phyloP scores from a whole-genome alignment of 2,329 filamentous ascomycete genomes.

The Aspergillus sclerotialis region DNA sequence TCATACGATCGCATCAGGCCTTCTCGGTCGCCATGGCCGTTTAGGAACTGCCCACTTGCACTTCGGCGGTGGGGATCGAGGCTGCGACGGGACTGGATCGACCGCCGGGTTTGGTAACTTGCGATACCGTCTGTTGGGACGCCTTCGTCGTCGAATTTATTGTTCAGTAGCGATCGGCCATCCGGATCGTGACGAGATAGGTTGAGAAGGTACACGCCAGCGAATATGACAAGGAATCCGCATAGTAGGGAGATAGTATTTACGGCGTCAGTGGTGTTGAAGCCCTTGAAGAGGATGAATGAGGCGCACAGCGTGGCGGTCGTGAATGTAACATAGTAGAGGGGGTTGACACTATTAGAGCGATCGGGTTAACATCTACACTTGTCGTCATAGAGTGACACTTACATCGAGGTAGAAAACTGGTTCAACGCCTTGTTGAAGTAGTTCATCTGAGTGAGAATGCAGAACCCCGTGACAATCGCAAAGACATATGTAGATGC shows the following conservation, averaged over 20 bases:
- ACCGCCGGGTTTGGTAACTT: conserved; percentile 79
- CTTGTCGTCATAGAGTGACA: no score
- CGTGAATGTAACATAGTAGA: conserved; percentile 97
- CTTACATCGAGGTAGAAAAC: conserved; percentile 95
- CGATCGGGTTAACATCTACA: conserved; percentile 4
- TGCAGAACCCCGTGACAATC: conserved; percentile 87
- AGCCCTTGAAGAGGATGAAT: conserved; percentile 91
- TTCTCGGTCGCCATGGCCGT: conserved; percentile 59
- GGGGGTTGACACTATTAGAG: conserved; percentile 69
- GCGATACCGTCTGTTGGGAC: conserved; percentile 89
- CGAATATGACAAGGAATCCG: conserved; percentile 91
- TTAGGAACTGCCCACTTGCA: conserved; percentile 55
- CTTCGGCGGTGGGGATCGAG: conserved; percentile 52
- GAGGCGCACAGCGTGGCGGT: conserved; percentile 90
- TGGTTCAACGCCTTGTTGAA: conserved; percentile 98
- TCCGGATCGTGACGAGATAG: conserved; percentile 89
- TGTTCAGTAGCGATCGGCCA: conserved; percentile 59
- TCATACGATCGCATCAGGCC: conserved; percentile 86
- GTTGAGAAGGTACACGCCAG: conserved; percentile 91
- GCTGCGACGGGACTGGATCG: conserved; percentile 83
- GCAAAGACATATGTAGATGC: conserved; percentile 97
- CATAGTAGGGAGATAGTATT: conserved; percentile 89
- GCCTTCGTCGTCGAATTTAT: conserved; percentile 53
- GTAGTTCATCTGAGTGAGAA: conserved; percentile 99
- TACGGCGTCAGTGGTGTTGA: conserved; percentile 87